Base-by-base conservation (phyloP, 352 stramenopile genomes). In the Aphanomyces euteiches region DNA sequence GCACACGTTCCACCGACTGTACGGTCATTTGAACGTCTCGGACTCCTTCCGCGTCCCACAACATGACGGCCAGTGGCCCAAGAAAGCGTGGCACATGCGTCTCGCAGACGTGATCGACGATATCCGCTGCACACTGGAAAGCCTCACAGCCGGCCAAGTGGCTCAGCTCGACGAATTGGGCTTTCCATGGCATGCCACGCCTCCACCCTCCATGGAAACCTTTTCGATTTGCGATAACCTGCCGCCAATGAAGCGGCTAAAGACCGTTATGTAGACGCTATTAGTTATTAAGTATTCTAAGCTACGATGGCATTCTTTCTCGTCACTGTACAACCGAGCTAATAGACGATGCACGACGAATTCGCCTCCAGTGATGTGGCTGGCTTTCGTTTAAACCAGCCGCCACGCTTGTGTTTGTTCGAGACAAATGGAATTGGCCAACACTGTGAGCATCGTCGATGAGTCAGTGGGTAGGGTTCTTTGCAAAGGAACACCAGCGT, bases 51-150 rank as follows among this genome's bases (percentile, higher is more conserved):
- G 89, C 7, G 81, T 93, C 1, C 84, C 85, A 0, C 76, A 61
- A 38, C 28, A 28, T 28, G 78, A 75, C 37, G 80, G 86, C 48
- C 56, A 77, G 3, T 93, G 86, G 86, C 84, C 86, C 1, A 64
- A 76, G 43, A 76, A 79, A 19, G 77, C 82, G 8, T 75, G 80
- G 21, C 80, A 84, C 56, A 90, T 93, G 50, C 77, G 72, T n/a
- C 77, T 93, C 40, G 84, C 84, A 1, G 75, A 90, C 48, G 90
- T 85, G 81, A 90, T 91, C 59, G 84, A 75, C 3, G 80, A 85
- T 3, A 78, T 85, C 10, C 83, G 83, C 0, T 78, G 73, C 3
- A 81, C 80, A 3, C 74, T 81, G 15, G 72, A 90, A 34, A 64
- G 77, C 7, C 57, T 93, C 8, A 72, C 79, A 17, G 50, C 69